Conservation (phyloP, 768 basidiomycete species). For the Rhizopogon salebrosus region DNA sequence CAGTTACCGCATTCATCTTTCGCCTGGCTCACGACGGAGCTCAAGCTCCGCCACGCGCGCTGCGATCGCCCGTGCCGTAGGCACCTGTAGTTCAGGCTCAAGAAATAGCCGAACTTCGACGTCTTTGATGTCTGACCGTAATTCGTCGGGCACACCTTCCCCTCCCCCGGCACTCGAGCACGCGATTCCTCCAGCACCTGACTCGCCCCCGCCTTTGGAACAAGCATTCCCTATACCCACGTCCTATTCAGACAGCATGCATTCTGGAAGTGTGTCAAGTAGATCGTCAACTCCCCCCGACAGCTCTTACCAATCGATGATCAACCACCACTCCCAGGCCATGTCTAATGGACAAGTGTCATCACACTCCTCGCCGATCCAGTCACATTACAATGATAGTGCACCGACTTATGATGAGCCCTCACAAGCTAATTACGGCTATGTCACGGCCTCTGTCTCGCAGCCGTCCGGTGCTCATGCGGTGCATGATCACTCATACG, state of each 20-base stretch:
- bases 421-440: constrained; percentile 28
- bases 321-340: constrained; percentile 27
- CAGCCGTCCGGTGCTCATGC: constrained; percentile 17
- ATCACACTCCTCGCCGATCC: constrained; percentile 25
- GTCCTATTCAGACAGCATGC: constrained; percentile 19
- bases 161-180: constrained; percentile 43
- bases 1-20: constrained; percentile 79
- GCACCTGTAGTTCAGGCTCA: constrained; percentile 13
- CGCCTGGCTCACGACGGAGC: constrained; percentile 69
- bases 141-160: constrained; percentile 20
- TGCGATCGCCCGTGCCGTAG: constrained; percentile 44
- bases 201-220: constrained; percentile 51
- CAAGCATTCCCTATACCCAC: constrained; percentile 33
- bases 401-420: constrained; percentile 25
- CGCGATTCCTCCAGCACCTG: constrained; percentile 40
- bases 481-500: constrained; percentile 22
- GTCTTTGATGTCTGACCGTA: constrained; percentile 20
- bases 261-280: constrained; percentile 31
- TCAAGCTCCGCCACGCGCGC: constrained; percentile 52
- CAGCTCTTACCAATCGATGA: constrained; percentile 32
- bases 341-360: constrained; percentile 31
- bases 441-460: constrained; percentile 17
- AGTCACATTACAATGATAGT: constrained; percentile 25
- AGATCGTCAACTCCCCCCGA: constrained; percentile 45
- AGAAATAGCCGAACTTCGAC: constrained; percentile 22